Conservation (phyloP, 1,139 yeast genomes). For the Yamadazyma aaseri region DNA sequence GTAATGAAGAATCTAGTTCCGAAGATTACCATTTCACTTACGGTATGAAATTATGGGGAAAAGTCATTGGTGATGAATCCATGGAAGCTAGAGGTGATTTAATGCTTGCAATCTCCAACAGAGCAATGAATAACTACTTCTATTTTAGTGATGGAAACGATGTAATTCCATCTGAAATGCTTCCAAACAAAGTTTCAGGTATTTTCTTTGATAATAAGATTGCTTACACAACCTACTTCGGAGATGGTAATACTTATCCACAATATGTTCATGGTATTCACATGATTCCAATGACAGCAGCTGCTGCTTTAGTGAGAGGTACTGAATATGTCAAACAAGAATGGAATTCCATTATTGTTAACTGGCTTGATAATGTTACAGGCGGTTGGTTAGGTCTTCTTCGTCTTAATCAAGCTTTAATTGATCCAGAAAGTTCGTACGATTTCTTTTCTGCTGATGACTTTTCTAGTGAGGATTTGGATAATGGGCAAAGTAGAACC, state of each 20-base stretch:
- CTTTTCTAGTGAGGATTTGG: constrained; percentile 48
- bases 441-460: constrained; percentile 54
- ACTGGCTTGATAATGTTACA: constrained; percentile 52
- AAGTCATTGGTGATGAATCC: constrained; percentile 62
- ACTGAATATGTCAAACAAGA: constrained; percentile 74
- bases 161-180: constrained; percentile 55
- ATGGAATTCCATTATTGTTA: constrained; percentile 60
- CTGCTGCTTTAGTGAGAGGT: constrained; percentile 71
- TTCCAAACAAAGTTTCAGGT: constrained; percentile 71
- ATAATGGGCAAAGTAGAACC: constrained; percentile 85
- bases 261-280: constrained; percentile 96
- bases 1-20: constrained; percentile 76
- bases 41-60: constrained; percentile 83
- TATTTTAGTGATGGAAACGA: constrained; percentile 55
- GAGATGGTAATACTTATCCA: constrained; percentile 40
- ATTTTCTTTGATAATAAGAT: constrained; percentile 82
- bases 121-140: constrained; percentile 65
- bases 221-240: constrained; percentile 72
- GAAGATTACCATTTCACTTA: constrained; percentile 81
- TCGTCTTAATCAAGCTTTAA: constrained; percentile 73
- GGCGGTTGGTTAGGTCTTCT: constrained; percentile 91
- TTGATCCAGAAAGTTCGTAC: constrained; percentile 67
- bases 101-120: constrained; percentile 64
- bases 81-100: constrained; percentile 79
- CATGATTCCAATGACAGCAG: constrained; percentile 84